Evolutionary conservation across 2,329 filamentous ascomycete species (phyloP), one percentile per base, ranked within the genome.

Genomic region (Aspergillus tamarii): DNA sequence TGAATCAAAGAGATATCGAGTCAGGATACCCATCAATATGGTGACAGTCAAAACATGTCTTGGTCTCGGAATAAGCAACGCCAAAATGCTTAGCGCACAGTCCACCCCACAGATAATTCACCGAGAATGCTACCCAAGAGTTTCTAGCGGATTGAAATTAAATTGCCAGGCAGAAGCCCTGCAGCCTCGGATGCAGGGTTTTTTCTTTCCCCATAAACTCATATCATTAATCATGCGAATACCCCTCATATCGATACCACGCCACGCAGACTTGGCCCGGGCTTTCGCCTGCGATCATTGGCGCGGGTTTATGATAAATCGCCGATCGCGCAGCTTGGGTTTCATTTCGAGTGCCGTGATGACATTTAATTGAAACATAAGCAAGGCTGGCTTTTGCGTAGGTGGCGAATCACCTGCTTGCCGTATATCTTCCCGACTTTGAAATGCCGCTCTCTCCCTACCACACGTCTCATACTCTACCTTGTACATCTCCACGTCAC

Each of bases 31-130:
- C 26, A 23, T 54, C 28, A 6, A 19, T 14, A 36, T 26, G 30
- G 32, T 28, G 32, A 14, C 16, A 34, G 52, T 36, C 52, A 36
- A 54, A 14, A 10, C 12, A 10, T 21, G 10, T 21, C 30, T 36
- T 54, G n/a, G 52, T 10, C 52, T 36, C 52, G 52, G 52, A 19
- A 54, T 54, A 54, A 54, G 52, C 52, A 54, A 54, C 52, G 52
- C 52, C 52, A 36, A 54, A 36, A 54, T 54, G 52, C 52, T 54
- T 54, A 54, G 52, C 52, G 52, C 52, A 54, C 19, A 23, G 14
- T 21, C 28, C 28, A n/a, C 52, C 52, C 28, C 52, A 36, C 50
- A 36, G 30, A 34, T 10, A 23, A 36, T 54, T 54, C 16, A 54
- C 14, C 16, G 21, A 36, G 28, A 36, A 54, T 54, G 19, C 52